Conservation (phyloP, 2,329 filamentous ascomycete species). For the Nemania abortiva region DNA sequence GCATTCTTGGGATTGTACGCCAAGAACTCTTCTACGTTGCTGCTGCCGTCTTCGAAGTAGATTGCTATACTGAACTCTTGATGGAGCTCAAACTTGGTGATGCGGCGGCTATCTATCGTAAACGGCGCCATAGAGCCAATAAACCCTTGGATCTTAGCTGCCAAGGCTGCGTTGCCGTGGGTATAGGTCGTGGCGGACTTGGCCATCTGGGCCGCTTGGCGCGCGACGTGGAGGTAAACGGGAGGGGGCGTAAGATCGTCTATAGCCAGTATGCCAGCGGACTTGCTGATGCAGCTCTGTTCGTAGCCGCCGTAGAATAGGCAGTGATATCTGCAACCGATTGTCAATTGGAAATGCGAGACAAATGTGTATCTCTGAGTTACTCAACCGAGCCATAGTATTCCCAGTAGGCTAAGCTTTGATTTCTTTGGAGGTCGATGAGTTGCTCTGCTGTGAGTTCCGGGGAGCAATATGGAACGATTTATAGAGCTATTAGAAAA, state of each 20-base stretch:
- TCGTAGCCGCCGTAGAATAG: constrained; percentile 71
- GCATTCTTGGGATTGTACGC: constrained; percentile 53
- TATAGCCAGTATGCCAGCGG: constrained; percentile 30
- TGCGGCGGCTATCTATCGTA: constrained; percentile 30
- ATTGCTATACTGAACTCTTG: constrained; percentile 24
- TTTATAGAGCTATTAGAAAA: too few species aligned
- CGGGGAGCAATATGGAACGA: too few species aligned
- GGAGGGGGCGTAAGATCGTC: background rate
- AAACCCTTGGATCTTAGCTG: background rate
- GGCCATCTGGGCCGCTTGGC: constrained; percentile 27
- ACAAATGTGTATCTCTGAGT: too few species aligned
- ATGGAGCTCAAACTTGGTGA: constrained; percentile 13
- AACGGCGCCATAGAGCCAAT: background rate
- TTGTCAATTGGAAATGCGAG: too few species aligned
- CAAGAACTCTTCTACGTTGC: constrained; percentile 55
- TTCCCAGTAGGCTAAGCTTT: too few species aligned
- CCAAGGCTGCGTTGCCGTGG: constrained; percentile 30
- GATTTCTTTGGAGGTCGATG: too few species aligned
- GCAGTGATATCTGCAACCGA: constrained; percentile 63
- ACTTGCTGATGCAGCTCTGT: constrained; percentile 58
- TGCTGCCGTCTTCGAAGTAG: constrained; percentile 50
- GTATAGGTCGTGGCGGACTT: constrained; percentile 41
- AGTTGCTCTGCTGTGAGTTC: too few species aligned
- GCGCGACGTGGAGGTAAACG: constrained; percentile 25
- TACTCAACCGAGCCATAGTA: too few species aligned